phyloP scores from a whole-genome alignment of 805 yeast genomes.

The Spathaspora passalidarum region DNA sequence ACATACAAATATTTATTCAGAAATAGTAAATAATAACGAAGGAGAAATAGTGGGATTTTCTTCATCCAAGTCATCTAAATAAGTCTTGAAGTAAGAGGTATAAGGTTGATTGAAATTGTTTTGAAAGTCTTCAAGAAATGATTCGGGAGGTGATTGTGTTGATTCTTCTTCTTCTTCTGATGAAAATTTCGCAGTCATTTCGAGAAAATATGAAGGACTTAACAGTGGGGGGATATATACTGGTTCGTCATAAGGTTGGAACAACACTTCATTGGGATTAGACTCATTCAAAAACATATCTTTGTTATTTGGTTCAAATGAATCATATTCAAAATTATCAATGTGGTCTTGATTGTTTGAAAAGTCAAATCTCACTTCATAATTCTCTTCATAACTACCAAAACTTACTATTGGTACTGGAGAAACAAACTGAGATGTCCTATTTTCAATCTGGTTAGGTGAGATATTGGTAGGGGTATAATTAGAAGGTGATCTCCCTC shows the following conservation, averaged over 20 bases:
- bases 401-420: too few species aligned
- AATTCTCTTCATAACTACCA: too few species aligned
- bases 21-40: slow-evolving; percentile 2
- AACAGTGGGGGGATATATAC: background rate
- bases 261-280: background rate
- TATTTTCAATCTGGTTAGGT: background rate
- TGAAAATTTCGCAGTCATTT: background rate
- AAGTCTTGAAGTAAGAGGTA: background rate
- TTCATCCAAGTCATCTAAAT: slow-evolving; percentile 1
- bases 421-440: slow-evolving; percentile 1
- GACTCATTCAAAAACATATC: background rate
- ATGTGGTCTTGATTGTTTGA: background rate
- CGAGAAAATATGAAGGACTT: background rate
- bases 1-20: slow-evolving; percentile 4
- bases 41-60: background rate
- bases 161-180: background rate
- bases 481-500: slow-evolving; percentile 70
- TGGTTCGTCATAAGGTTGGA: background rate
- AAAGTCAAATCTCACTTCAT: background rate
- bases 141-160: background rate
- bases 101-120: background rate
- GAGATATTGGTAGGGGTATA: slow-evolving; percentile 23
- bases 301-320: background rate
- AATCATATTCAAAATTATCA: background rate
- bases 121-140: background rate